Percentiles rank a stretch among this genome's conserved stretches.
These are phyloP conservation scores for Penicillium brasilianum DNA, from an alignment of 2,329 filamentous ascomycete species.

Conservation along the genomic window DNA sequence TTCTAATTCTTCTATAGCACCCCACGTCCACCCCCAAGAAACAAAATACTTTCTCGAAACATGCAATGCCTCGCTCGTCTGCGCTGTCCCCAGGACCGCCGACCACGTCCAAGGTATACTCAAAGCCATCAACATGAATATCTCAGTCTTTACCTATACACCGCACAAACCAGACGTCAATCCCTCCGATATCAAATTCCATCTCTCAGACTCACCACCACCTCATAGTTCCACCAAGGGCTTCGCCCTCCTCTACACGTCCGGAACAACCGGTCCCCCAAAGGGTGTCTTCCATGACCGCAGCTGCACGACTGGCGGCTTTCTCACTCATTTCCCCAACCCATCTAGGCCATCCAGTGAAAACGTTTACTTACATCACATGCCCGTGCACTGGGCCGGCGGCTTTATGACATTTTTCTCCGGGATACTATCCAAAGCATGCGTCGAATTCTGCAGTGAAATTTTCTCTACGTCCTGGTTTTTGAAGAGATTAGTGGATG, in stretches of 20 bases:
- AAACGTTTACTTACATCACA: not conserved
- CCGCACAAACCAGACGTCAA: not conserved
- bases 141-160: not conserved
- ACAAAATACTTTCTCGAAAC: constrained; percentile 1
- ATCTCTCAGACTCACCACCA: not conserved
- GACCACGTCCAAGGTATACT: not conserved
- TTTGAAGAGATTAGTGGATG: not conserved
- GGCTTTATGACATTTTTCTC: not conserved
- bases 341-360: not conserved
- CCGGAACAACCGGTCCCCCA: not conserved
- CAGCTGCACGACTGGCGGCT: not conserved
- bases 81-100: not conserved
- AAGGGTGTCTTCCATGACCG: constrained; percentile 1
- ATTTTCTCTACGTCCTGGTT: not conserved
- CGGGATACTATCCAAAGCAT: not conserved
- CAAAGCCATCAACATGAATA: not conserved
- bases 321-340: not conserved
- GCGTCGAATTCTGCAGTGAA: not conserved
- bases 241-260: constrained; percentile 2
- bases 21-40: not conserved
- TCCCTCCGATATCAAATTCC: not conserved
- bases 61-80: constrained; percentile 3
- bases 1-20: not conserved
- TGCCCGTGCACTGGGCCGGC: constrained; percentile 1
- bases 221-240: not conserved